Evolutionary conservation across 2,329 filamentous ascomycete genomes (phyloP).

Genomic region (Epichloe elymi): DNA sequence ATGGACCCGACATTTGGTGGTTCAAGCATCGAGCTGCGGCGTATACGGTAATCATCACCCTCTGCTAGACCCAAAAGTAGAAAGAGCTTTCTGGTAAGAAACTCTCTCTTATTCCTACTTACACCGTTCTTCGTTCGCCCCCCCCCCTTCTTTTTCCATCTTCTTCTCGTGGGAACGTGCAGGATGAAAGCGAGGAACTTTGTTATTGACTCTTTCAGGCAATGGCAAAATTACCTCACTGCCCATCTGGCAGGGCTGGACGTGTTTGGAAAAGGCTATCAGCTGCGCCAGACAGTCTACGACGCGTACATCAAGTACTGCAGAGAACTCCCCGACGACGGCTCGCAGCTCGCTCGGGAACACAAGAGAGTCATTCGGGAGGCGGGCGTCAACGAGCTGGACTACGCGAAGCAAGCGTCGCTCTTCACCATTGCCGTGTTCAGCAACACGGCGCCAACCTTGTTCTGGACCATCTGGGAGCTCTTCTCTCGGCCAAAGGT

Average conservation of each 20-base stretch:
- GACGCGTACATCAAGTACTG: neutral
- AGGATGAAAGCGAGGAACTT: too few species aligned
- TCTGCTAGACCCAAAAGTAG: neutral
- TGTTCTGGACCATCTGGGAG: neutral
- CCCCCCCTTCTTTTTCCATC: too few species aligned
- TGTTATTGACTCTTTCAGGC: neutral
- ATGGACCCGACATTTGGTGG: neutral
- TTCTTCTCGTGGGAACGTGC: too few species aligned
- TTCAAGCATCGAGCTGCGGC: neutral
- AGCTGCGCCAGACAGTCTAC: neutral
- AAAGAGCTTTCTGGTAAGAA: neutral
- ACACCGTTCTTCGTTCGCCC: too few species aligned
- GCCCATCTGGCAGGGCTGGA: neutral
- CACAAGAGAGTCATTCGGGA: neutral
- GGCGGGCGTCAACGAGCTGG: neutral
- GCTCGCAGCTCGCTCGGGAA: neutral
- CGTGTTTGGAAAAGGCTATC: neutral
- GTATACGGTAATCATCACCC: neutral
- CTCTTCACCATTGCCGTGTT: neutral
- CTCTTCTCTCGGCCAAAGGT: neutral
- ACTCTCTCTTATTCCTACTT: neutral
- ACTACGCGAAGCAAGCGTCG: neutral
- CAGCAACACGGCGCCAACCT: neutral
- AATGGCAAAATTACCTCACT: neutral
- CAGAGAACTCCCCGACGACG: neutral